Evolutionary conservation across 2,329 filamentous ascomycete genomes (phyloP).

Genomic region (Aspergillus ochraceus): DNA sequence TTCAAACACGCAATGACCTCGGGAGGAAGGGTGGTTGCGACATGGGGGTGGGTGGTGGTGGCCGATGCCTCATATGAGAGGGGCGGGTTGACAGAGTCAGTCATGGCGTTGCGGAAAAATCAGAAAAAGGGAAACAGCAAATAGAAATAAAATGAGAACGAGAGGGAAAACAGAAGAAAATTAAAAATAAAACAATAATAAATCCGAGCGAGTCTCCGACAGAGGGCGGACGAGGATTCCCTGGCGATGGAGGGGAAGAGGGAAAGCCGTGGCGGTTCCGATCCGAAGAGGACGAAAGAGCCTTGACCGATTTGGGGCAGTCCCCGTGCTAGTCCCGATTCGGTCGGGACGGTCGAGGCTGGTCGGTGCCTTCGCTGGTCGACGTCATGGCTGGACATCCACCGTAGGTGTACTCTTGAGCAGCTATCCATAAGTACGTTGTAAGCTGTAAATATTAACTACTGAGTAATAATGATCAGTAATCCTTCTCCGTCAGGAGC

Average conservation of each 20-base stretch:
- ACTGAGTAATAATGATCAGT: no score
- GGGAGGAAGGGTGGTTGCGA: constrained; percentile 68
- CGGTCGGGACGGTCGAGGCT: not conserved
- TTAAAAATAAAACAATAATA: not conserved
- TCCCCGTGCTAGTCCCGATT: not conserved
- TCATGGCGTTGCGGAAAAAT: constrained; percentile 31
- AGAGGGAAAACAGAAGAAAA: not conserved
- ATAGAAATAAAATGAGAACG: not conserved
- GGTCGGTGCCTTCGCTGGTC: not conserved
- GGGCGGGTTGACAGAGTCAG: constrained; percentile 59
- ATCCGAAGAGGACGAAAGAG: not conserved
- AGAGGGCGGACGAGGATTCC: not conserved
- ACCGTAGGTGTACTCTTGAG: no score
- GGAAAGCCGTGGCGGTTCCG: not conserved
- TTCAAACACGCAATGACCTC: constrained; percentile 90
- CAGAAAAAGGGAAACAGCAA: no score
- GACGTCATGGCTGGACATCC: not conserved
- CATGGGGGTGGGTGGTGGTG: constrained; percentile 69
- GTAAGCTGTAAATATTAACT: no score
- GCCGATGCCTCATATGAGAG: constrained; percentile 75
- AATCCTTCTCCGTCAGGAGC: not conserved
- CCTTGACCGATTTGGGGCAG: no score
- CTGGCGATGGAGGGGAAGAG: not conserved
- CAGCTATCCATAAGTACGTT: no score
- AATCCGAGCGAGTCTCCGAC: not conserved